These are phyloP conservation scores for thale cress (Arabidopsis thaliana) DNA, from an alignment of 345 rosid species.

Conservation along the genomic window DNA sequence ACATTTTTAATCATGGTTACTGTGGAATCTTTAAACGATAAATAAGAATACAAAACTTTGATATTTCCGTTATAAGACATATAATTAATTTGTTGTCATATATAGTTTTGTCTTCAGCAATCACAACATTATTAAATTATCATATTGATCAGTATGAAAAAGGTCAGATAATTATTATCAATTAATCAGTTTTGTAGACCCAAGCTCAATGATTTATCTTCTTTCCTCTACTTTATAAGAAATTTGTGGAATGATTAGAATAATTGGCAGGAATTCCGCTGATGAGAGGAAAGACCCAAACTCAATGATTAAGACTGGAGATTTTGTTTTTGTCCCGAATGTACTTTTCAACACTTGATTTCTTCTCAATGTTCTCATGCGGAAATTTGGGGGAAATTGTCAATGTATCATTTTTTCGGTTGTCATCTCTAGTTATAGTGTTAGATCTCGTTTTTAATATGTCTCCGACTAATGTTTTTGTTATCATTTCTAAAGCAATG, in stretches of 20 bases:
- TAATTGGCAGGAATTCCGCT: conserved; percentile 3
- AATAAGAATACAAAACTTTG: too few species aligned
- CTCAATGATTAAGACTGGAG: conserved; percentile 10
- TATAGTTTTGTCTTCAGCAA: not conserved
- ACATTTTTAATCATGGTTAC: too few species aligned
- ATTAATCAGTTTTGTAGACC: not conserved
- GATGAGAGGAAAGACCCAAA: conserved; percentile 1
- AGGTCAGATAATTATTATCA: not conserved
- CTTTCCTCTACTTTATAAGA: not conserved
- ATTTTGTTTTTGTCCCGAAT: not conserved
- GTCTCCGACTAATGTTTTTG: too few species aligned
- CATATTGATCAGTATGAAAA: not conserved
- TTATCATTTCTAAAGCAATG: too few species aligned
- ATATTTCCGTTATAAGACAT: not conserved
- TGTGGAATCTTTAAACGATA: too few species aligned
- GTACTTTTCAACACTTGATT: not conserved
- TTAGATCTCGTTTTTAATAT: too few species aligned
- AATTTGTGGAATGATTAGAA: not conserved
- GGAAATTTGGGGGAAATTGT: conserved; percentile 1
- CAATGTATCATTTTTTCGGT: not conserved
- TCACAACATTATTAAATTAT: not conserved
- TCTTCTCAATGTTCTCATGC: conserved; percentile 1
- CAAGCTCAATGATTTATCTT: not conserved
- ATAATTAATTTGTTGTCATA: not conserved
- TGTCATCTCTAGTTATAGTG: not conserved